A percentile compares a stretch with the other conserved stretches of the same genome.
Conservation (phyloP, 2,329 filamentous ascomycete genomes). For the Stromatinia cepivora region DNA sequence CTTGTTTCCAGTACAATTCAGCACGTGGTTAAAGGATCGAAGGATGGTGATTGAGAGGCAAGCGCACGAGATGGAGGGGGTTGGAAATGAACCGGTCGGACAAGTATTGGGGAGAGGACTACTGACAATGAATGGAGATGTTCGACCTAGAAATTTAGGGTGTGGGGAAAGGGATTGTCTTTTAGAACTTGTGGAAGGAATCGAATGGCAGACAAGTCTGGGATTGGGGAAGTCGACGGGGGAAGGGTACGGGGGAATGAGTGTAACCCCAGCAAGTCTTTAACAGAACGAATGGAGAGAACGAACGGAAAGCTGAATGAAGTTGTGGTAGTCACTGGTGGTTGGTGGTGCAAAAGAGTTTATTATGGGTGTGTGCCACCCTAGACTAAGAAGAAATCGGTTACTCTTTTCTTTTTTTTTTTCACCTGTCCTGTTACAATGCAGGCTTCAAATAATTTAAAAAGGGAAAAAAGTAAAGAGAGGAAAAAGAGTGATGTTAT, state of each 20-base stretch:
- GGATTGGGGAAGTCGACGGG: not conserved
- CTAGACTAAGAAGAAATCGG: slow-evolving; percentile 15
- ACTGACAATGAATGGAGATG: slow-evolving; percentile 15
- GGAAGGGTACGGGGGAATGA: not conserved
- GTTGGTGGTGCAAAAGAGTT: slow-evolving; percentile 1
- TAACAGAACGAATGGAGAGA: not conserved
- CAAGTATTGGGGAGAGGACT: not conserved
- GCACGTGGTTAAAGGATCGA: slow-evolving; percentile 10
- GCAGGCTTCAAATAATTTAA: not conserved
- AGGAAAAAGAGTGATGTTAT: not conserved
- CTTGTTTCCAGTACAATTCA: slow-evolving; percentile 18
- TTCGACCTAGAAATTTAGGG: slow-evolving; percentile 20
- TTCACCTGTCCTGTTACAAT: slow-evolving; percentile 14
- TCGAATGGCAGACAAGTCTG: slow-evolving; percentile 5
- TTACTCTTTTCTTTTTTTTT: not conserved
- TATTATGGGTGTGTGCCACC: not conserved
- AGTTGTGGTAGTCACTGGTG: not conserved
- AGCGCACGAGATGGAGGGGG: not conserved
- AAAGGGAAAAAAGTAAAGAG: not conserved
- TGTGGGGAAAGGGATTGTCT: slow-evolving; percentile 21
- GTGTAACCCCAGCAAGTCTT: slow-evolving; percentile 19
- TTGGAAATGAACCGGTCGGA: not conserved
- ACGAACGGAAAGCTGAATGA: slow-evolving; percentile 5
- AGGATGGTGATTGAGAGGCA: not conserved
- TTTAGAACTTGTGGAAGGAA: slow-evolving; percentile 19